A percentile compares a stretch with the other conserved stretches of the same genome.
Conservation (phyloP, 192 early-diverging fungal species). For the Coemansia sp. region DNA sequence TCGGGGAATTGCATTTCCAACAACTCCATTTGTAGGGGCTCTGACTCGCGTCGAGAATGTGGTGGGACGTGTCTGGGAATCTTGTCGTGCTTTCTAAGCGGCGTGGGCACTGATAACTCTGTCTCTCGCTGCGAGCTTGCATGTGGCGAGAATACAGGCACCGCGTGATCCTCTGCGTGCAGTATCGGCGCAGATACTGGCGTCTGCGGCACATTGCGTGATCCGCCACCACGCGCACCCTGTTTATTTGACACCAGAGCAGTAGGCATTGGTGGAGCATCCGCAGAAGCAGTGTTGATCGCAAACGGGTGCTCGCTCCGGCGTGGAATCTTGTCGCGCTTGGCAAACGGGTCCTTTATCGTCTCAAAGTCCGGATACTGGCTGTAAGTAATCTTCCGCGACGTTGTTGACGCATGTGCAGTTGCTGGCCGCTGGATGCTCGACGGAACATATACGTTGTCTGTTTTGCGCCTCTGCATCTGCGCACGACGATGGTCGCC, state of each 20-base stretch:
- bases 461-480: slow-evolving; percentile 39
- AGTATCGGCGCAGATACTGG: slow-evolving; percentile 3
- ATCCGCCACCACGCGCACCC: slow-evolving; percentile 6
- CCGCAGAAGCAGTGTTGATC: background rate
- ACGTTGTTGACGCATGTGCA: slow-evolving; percentile 23
- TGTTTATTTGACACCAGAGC: slow-evolving; percentile 5
- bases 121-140: background rate
- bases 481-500: slow-evolving; percentile 22
- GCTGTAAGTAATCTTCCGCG: slow-evolving; percentile 42
- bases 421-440: slow-evolving; percentile 28
- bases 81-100: slow-evolving; percentile 32
- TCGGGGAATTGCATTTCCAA: slow-evolving; percentile 20
- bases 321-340: slow-evolving; percentile 54
- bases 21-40: slow-evolving; percentile 33
- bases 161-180: slow-evolving; percentile 6
- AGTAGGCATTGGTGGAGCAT: background rate
- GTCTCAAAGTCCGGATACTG: slow-evolving; percentile 53
- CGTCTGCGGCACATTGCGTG: slow-evolving; percentile 4
- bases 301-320: slow-evolving; percentile 28
- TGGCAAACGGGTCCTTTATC: slow-evolving; percentile 52
- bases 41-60: background rate
- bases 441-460: slow-evolving; percentile 22
- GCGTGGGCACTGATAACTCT: slow-evolving; percentile 14
- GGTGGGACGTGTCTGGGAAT: slow-evolving; percentile 18
- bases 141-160: background rate